Evolutionary conservation across 2,329 filamentous ascomycete species (phyloP).

Genomic region (Grosmannia serpens): DNA sequence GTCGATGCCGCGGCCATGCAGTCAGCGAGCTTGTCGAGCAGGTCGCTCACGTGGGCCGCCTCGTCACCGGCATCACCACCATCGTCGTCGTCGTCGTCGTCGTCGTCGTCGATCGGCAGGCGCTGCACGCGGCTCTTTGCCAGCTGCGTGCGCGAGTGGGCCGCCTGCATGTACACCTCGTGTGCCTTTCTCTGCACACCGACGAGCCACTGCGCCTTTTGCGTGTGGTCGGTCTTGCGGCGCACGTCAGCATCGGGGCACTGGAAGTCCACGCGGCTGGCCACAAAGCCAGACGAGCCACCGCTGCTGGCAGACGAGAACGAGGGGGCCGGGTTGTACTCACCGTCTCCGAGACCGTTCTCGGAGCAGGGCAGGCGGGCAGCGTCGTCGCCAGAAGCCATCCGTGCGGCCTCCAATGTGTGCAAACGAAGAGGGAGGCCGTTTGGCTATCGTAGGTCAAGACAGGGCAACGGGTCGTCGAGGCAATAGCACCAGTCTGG

Average conservation of each 20-base stretch:
- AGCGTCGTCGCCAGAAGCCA: background rate
- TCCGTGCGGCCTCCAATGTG: background rate
- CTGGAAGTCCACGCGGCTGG: background rate
- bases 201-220: background rate
- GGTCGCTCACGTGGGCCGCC: background rate
- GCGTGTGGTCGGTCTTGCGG: background rate
- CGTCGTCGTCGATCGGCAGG: background rate
- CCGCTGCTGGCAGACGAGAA: background rate
- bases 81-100: background rate
- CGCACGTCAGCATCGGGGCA: too few species aligned
- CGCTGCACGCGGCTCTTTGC: background rate
- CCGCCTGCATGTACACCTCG: constrained; percentile 1
- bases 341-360: background rate
- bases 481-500: too few species aligned
- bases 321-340: background rate
- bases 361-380: background rate
- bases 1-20: background rate
- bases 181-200: background rate
- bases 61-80: background rate
- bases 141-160: background rate
- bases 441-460: background rate
- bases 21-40: background rate
- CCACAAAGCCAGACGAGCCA: background rate
- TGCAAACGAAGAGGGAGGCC: too few species aligned
- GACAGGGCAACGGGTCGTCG: too few species aligned